Evolutionary conservation across 164 flowering plant species (phyloP).

Genomic region (Annona cherimola): DNA sequence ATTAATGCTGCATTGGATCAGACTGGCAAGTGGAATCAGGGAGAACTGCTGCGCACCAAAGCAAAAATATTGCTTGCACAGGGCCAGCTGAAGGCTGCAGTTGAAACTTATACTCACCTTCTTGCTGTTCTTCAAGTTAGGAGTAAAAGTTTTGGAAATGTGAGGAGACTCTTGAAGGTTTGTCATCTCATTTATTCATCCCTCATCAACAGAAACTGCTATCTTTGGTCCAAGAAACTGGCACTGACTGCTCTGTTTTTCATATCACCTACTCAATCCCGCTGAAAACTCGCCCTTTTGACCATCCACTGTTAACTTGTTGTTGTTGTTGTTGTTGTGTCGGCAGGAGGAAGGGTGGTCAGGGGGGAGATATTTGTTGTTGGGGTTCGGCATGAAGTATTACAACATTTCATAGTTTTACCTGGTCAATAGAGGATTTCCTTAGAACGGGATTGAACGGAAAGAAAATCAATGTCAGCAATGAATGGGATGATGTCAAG

Average conservation of each 20-base stretch:
- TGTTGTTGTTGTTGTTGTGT: too few species aligned
- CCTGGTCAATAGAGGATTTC: too few species aligned
- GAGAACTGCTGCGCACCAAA: conserved; percentile 58
- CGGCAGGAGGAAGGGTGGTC: too few species aligned
- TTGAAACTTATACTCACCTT: conserved; percentile 74
- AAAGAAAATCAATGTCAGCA: too few species aligned
- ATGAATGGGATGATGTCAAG: too few species aligned
- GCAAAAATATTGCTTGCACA: conserved; percentile 83
- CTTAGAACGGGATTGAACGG: too few species aligned
- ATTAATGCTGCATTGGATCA: conserved; percentile 79
- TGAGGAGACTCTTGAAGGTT: conserved; percentile 53
- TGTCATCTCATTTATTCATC: conserved; percentile 1
- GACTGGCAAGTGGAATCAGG: conserved; percentile 85
- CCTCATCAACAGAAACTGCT: neutral
- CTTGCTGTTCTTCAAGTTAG: conserved; percentile 78
- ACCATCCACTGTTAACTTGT: too few species aligned
- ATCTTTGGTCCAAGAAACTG: neutral
- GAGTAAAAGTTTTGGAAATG: conserved; percentile 43
- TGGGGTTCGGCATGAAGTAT: too few species aligned
- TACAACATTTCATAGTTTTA: too few species aligned
- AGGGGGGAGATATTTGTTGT: too few species aligned
- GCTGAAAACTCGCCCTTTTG: too few species aligned
- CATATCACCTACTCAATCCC: too few species aligned
- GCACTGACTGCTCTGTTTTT: neutral
- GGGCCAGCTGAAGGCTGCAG: conserved; percentile 50